Conservation (phyloP, 768 basidiomycete species). For the Xerocomus brunneocitrinus region DNA sequence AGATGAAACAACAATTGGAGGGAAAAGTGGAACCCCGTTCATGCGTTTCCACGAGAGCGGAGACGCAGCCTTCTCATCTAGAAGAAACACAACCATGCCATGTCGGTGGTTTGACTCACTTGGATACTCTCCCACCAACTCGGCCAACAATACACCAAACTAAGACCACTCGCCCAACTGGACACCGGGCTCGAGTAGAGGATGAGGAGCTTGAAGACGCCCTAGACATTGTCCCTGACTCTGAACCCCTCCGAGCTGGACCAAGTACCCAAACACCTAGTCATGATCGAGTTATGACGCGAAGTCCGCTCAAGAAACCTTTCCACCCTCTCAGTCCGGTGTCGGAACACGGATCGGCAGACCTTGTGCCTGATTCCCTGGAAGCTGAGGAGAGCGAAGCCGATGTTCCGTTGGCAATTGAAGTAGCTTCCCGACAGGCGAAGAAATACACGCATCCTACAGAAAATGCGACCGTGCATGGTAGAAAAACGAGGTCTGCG, state of each 20-base stretch:
- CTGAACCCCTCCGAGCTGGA: constrained; percentile 46
- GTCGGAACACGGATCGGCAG: constrained; percentile 19
- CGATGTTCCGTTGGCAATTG: constrained; percentile 42
- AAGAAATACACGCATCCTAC: constrained; percentile 3
- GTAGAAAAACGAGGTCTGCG: constrained; percentile 4
- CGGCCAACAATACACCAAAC: constrained; percentile 2
- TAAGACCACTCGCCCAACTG: not conserved
- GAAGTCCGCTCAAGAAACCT: constrained; percentile 13
- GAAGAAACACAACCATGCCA: constrained; percentile 18
- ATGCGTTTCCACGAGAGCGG: constrained; percentile 4
- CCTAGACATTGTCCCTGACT: constrained; percentile 59
- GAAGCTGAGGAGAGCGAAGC: constrained; percentile 31
- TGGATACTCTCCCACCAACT: not conserved
- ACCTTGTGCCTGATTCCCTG: constrained; percentile 27
- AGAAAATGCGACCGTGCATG: constrained; percentile 1
- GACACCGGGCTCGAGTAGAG: not conserved
- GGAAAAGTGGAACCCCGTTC: constrained; percentile 18
- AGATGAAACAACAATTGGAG: constrained; percentile 19
- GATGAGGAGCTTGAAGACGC: constrained; percentile 27
- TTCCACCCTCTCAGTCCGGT: constrained; percentile 23
- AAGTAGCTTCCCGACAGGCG: constrained; percentile 18
- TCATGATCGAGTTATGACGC: not conserved
- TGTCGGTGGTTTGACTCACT: not conserved
- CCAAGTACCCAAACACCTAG: constrained; percentile 9
- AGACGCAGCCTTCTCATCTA: constrained; percentile 16